Percentiles rank a stretch among this genome's conserved stretches.
Evolutionary conservation across 2,329 filamentous ascomycete species (phyloP).

Genomic region (Colletotrichum zoysiae): DNA sequence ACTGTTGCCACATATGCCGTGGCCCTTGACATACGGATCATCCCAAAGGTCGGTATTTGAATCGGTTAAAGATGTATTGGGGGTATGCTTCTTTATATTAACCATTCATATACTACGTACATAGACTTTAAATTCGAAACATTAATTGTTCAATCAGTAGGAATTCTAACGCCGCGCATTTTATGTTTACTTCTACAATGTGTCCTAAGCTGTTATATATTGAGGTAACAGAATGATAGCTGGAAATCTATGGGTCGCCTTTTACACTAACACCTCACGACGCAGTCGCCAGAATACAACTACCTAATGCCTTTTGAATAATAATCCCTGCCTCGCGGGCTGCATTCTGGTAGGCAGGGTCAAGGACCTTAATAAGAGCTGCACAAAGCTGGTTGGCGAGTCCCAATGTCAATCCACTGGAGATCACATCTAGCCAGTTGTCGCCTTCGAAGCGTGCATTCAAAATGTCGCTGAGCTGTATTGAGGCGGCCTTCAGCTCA

Average conservation of each 20-base stretch:
- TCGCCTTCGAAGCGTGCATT: not conserved
- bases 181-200: not conserved
- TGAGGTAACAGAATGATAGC: fast-evolving
- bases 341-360: not conserved
- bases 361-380: not conserved
- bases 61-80: not conserved
- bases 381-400: not conserved
- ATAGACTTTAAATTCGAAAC: too few species aligned
- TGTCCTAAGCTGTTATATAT: fast-evolving
- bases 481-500: not conserved
- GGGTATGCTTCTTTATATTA: too few species aligned
- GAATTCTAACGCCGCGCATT: too few species aligned
- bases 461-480: too few species aligned
- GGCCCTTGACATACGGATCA: not conserved
- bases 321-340: not conserved
- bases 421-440: not conserved
- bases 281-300: not conserved
- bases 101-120: too few species aligned
- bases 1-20: not conserved
- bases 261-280: not conserved
- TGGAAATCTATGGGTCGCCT: not conserved
- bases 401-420: not conserved
- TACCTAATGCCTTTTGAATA: not conserved
- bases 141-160: too few species aligned
- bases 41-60: not conserved